A percentile compares a stretch with the other conserved stretches of the same genome.
These are phyloP conservation scores for Suillus bovinus DNA, from an alignment of 768 basidiomycete genomes.

Conservation along the genomic window DNA sequence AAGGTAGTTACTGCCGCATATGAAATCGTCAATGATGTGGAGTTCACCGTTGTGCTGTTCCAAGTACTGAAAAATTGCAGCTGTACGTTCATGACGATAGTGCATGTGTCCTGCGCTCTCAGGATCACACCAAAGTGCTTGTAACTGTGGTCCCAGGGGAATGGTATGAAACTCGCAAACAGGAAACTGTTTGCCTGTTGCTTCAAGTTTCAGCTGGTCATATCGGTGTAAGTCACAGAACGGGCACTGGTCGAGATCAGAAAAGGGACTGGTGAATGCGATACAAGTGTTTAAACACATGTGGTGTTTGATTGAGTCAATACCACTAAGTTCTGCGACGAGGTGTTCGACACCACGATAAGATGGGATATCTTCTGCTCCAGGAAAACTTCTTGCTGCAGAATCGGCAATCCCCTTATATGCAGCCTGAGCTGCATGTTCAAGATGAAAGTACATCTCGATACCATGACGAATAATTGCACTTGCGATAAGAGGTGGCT, in stretches of 20 bases:
- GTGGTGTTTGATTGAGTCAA: constrained; percentile 18
- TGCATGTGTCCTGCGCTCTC: constrained; percentile 4
- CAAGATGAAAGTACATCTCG: constrained; percentile 8
- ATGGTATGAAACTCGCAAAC: constrained; percentile 15
- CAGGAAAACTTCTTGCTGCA: neutral
- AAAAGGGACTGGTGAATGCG: constrained; percentile 25
- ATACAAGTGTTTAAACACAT: constrained; percentile 30
- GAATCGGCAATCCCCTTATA: neutral
- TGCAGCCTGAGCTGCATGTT: neutral
- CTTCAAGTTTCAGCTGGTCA: constrained; percentile 3
- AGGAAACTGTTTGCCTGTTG: constrained; percentile 9
- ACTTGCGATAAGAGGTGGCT: constrained; percentile 18
- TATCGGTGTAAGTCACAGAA: constrained; percentile 30
- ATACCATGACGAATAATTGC: constrained; percentile 7
- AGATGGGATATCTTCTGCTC: neutral
- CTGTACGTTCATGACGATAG: constrained; percentile 11
- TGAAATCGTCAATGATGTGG: neutral
- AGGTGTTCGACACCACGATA: neutral
- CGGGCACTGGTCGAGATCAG: constrained; percentile 14
- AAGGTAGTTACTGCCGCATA: constrained; percentile 5
- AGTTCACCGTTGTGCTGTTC: neutral
- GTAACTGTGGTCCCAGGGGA: constrained; percentile 36
- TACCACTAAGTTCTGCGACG: constrained; percentile 8
- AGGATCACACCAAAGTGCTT: constrained; percentile 33
- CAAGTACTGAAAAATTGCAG: neutral